Evolutionary conservation across 2,329 filamentous ascomycete genomes (phyloP).

Genomic region (Nemania sp.): DNA sequence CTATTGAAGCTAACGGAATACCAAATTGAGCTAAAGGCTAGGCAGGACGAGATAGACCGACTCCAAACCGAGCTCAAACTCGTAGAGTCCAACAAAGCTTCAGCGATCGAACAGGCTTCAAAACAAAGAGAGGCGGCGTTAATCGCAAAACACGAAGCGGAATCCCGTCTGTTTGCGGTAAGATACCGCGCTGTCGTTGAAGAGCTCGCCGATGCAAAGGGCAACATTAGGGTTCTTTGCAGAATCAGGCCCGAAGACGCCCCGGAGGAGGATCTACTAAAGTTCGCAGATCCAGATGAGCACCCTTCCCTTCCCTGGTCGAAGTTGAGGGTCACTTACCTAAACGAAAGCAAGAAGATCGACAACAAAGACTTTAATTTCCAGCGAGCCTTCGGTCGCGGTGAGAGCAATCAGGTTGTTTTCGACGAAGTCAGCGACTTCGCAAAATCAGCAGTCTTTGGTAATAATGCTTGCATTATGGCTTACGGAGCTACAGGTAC

Average conservation of each 20-base stretch:
- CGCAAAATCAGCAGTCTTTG: constrained; percentile 88
- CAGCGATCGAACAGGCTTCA: neutral
- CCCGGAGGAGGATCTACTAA: constrained; percentile 61
- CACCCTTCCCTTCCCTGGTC: constrained; percentile 69
- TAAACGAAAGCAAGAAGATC: constrained; percentile 70
- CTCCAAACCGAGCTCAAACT: neutral
- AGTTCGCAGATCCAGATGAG: constrained; percentile 18
- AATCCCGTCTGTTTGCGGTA: neutral
- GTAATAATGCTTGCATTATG: constrained; percentile 96
- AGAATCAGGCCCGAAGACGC: constrained; percentile 73
- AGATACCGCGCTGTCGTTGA: constrained; percentile 77
- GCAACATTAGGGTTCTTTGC: constrained; percentile 97
- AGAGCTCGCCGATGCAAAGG: constrained; percentile 92
- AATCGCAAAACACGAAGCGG: neutral
- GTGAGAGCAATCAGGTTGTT: constrained; percentile 76
- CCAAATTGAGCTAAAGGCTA: neutral
- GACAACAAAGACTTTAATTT: constrained; percentile 85
- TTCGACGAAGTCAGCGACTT: constrained; percentile 94
- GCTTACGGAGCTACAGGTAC: constrained; percentile 96
- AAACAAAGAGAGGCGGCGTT: neutral
- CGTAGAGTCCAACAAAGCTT: neutral
- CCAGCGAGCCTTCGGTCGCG: constrained; percentile 84
- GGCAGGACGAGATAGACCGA: constrained; percentile 3
- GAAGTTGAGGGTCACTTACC: constrained; percentile 79
- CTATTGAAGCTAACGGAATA: neutral